Base-by-base conservation (phyloP, 2,329 filamentous ascomycete species). In the Xylariales sp. region DNA sequence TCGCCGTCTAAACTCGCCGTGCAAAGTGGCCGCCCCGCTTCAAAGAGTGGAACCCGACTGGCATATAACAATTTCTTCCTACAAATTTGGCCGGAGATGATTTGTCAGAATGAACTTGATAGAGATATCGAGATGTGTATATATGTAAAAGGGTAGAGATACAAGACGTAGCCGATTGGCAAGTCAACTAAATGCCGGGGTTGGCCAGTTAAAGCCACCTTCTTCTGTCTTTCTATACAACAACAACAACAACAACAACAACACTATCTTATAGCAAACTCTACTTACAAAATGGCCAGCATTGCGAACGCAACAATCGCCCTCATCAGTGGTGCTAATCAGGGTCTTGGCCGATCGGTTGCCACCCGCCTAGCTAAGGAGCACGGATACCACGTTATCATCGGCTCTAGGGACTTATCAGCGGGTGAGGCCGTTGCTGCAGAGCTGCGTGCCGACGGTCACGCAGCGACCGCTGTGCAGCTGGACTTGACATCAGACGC, bases 401-500 rank as follows among this genome's bases (percentile, higher is more conserved):
- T 45, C 27, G 43, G 40, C 5, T 28, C 40, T 13, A 30, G 40
- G 15, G 37, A 42, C 25, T 19, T 33, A 6, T 17, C 17, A 7
- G 31, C 37, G n/a, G 43, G 40, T 11, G 7, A 13, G 6, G 27
- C 14, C 7, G 31, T 41, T 5, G 40, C 38, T 5, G 20, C 17
- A 11, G n/a, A 5, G 3, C 37, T 43, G 4, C 10, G 5, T 11
- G 31, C 27, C 10, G 18, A 16, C 10, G 40, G 40, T n/a, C 27
- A 28, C n/a, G 11, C 13, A 5, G 43, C 38, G 3, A 30, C 37
- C 14, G 19, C 33, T 23, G 37, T 43, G 28, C 40, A 45, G 10
- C 40, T 45, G 3, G 43, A 43, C 30, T 15, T 45, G 6, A 45
- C 14, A 1, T 59, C 54, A 1, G 41, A 55, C 2, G 37, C 42